Evolutionary conservation across 148 eudicot species (phyloP), one percentile per base, ranked within the genome.

Genomic region (Silene conica): DNA sequence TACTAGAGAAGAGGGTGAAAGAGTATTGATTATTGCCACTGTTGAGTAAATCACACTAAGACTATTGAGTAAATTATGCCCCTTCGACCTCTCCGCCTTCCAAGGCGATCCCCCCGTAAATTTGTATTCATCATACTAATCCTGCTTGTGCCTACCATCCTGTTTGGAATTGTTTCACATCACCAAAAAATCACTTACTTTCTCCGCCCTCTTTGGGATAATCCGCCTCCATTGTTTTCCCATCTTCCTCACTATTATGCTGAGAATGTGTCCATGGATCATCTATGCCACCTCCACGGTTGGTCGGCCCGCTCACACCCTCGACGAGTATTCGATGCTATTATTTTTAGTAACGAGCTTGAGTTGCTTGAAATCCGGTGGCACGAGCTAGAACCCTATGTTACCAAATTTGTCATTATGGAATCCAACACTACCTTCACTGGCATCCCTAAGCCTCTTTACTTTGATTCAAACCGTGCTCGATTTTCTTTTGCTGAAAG

Each of bases 361-460:
- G 98, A 93, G 74, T 69, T 93, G 78, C 89, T 93, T 0, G 97
- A 93, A 73, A 89, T 93, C 19, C 76, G 98, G 57, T 93, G 97
- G 98, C 88, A 80, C 2, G 97, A 89, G 80, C 87, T 94, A 16
- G 22, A 83, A 22, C 91, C 96, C n/a, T 83, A 85, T 22, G 79
- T 94, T 38, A 86, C 97, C 4, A 91, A 94, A 73, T 89, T 93
- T 26, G 85, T 93, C 52, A 83, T 93, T 70, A 73, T 93, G 34
- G 98, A 93, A 79, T 80, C 95, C 34, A 86, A 91, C 75, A 89
- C 92, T 26, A 93, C 98, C 31, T 93, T 93, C 82, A 93, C 98
- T 0, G 95, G 98, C 20, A 83, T 83, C 73, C 88, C 85, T n/a
- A 93, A 93, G 63, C 95, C 97, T 23, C 87, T 91, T 5, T 80